phyloP scores from a whole-genome alignment of 805 yeast species.

The Debaryomyces tyrocola region DNA sequence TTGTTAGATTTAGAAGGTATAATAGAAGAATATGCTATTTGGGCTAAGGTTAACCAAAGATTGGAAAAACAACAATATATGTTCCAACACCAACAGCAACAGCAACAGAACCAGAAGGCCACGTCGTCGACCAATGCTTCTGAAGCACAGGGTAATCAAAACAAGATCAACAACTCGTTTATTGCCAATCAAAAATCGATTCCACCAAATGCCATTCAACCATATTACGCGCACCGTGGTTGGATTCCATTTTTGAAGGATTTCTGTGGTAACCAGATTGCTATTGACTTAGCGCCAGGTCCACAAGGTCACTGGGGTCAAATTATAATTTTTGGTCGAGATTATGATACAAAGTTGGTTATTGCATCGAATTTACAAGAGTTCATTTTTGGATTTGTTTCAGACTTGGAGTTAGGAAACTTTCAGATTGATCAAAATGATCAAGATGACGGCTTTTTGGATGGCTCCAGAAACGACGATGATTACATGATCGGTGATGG shows the following conservation, averaged over 20 bases:
- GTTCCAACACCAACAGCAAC: slow-evolving; percentile 23
- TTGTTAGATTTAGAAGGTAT: slow-evolving; percentile 44
- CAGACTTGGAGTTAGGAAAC: slow-evolving; percentile 43
- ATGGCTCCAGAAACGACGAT: slow-evolving; percentile 34
- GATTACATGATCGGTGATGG: slow-evolving; percentile 45
- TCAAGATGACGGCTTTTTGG: slow-evolving; percentile 38
- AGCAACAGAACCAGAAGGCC: slow-evolving; percentile 12
- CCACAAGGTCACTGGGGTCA: slow-evolving; percentile 43
- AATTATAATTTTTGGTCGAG: slow-evolving; percentile 44
- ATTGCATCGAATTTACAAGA: slow-evolving; percentile 39
- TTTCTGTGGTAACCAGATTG: slow-evolving; percentile 43
- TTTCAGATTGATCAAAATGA: slow-evolving; percentile 38
- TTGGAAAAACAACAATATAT: slow-evolving; percentile 38
- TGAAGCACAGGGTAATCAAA: slow-evolving; percentile 9
- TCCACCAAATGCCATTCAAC: slow-evolving; percentile 39
- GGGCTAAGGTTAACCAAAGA: slow-evolving; percentile 42
- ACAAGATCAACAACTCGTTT: slow-evolving; percentile 19
- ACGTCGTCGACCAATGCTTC: slow-evolving; percentile 16
- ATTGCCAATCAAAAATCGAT: slow-evolving; percentile 35
- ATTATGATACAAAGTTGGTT: slow-evolving; percentile 44
- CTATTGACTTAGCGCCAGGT: slow-evolving; percentile 42
- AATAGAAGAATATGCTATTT: slow-evolving; percentile 40
- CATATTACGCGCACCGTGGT: slow-evolving; percentile 34
- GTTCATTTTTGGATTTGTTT: slow-evolving; percentile 36
- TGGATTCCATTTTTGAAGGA: slow-evolving; percentile 46